These are phyloP conservation scores for Penicillium freii DNA, from an alignment of 2,329 filamentous ascomycete species.

Conservation along the genomic window DNA sequence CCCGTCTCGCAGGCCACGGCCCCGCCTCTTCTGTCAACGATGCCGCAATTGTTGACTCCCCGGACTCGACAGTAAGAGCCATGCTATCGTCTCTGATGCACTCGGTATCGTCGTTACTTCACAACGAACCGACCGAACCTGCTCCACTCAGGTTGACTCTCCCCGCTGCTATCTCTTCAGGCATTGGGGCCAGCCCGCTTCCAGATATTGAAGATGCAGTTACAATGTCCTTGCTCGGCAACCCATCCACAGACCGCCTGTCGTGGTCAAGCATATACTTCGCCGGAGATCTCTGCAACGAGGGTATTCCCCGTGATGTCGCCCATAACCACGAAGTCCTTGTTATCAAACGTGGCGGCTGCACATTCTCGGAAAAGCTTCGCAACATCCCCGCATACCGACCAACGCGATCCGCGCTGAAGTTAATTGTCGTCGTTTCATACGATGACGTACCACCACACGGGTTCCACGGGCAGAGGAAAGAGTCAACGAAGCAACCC, in stretches of 20 bases:
- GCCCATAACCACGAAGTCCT: slow-evolving; percentile 68
- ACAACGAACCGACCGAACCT: slow-evolving; percentile 38
- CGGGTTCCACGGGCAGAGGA: not conserved
- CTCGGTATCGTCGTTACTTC: slow-evolving; percentile 53
- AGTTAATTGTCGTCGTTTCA: slow-evolving; percentile 77
- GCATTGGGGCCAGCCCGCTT: slow-evolving; percentile 62
- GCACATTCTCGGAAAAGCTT: slow-evolving; percentile 80
- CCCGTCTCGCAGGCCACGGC: slow-evolving; percentile 19
- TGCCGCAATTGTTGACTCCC: slow-evolving; percentile 24
- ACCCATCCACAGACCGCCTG: slow-evolving; percentile 51
- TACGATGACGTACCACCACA: slow-evolving; percentile 49
- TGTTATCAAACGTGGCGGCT: slow-evolving; percentile 76
- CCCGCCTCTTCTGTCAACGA: slow-evolving; percentile 27
- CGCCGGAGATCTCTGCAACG: slow-evolving; percentile 64
- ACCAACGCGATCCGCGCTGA: slow-evolving; percentile 60
- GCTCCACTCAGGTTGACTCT: slow-evolving; percentile 42
- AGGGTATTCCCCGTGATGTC: slow-evolving; percentile 53
- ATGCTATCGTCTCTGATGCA: slow-evolving; percentile 49
- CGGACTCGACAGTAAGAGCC: slow-evolving; percentile 38
- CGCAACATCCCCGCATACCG: slow-evolving; percentile 77
- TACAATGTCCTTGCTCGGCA: slow-evolving; percentile 31
- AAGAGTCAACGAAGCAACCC: not conserved
- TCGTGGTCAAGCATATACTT: slow-evolving; percentile 71
- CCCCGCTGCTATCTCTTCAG: slow-evolving; percentile 51
- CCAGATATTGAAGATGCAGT: slow-evolving; percentile 62